Base-by-base conservation (phyloP, 345 rosid species). In the Linum usitatissimum region DNA sequence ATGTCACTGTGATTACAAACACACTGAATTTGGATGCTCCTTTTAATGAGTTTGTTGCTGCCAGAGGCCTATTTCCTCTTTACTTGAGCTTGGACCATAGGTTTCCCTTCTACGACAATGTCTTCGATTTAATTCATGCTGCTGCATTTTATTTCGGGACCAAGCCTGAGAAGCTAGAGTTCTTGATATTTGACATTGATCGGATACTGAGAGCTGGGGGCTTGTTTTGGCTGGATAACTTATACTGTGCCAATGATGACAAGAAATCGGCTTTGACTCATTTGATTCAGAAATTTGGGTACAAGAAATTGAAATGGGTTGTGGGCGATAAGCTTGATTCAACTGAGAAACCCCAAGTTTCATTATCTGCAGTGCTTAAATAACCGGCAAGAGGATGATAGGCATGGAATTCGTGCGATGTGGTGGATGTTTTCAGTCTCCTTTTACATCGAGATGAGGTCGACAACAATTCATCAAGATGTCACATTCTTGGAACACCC, bases 261-360 rank as follows among this genome's bases (percentile, higher is more conserved):
- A 87, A 84, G 84, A 93, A 83, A 81, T 78, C 68, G 65, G 72
- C 70, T 18, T 71, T 93, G 74, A 93, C 96, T 13, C 84, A 81
- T 57, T 64, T 93, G 76, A 82, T 90, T 0, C 97, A 93, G 83
- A 82, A 75, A 60, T 86, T 93, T 38, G 90, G 92, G 53, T 90
- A 93, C 68, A 93, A 84, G 79, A 93, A 93, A 80, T 78, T 93
- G 68, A 93, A 90, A 73, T 93, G 97, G 96, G 96, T 84, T 20
- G 79, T 84, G 13, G 96, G 99, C 17, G 97, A 90, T 80, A 90
- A 90, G 70, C 53, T 51, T 13, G 91, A 85, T 73, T 61, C 75
- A 18, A 71, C 51, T 10, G 80, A 74, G 40, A 84, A 80, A 75
- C 62, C 83, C 4, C 83, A 90, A 73, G 79, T 81, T 30, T 77